Percentiles rank a stretch among this genome's conserved stretches.
These are phyloP conservation scores for Magnaporthiopsis incrustans DNA, from an alignment of 2,329 filamentous ascomycete species.

Conservation along the genomic window DNA sequence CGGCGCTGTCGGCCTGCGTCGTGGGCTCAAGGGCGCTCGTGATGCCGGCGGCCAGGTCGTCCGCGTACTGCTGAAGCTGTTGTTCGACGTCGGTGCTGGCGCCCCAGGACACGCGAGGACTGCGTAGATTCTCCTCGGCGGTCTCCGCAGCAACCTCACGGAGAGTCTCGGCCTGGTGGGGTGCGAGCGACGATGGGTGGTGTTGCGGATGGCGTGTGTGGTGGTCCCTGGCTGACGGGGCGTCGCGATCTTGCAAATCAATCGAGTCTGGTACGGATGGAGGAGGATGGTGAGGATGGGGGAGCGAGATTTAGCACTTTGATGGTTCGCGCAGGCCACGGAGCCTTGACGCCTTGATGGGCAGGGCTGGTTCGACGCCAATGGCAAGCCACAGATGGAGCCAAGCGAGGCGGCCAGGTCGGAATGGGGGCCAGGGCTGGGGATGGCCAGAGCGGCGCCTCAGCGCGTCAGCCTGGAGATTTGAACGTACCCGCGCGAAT, in stretches of 20 bases:
- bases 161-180: slow-evolving; percentile 80
- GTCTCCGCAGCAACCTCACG: slow-evolving; percentile 72
- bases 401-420: slow-evolving; percentile 11
- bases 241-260: slow-evolving; percentile 79
- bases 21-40: slow-evolving; percentile 27
- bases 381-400: slow-evolving; percentile 12
- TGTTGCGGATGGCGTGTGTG: slow-evolving; percentile 53
- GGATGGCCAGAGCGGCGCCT: not conserved
- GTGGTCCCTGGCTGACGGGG: slow-evolving; percentile 80
- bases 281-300: slow-evolving; percentile 12
- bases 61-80: slow-evolving; percentile 36
- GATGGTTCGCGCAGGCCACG: not conserved
- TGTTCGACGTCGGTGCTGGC: slow-evolving; percentile 33
- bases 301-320: slow-evolving; percentile 6
- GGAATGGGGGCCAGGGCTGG: not conserved
- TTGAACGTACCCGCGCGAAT: slow-evolving; percentile 49
- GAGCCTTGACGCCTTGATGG: not conserved
- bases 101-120: slow-evolving; percentile 42
- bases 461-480: not conserved
- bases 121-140: slow-evolving; percentile 53
- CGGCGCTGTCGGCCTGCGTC: slow-evolving; percentile 16
- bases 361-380: slow-evolving; percentile 3
- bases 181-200: slow-evolving; percentile 47
- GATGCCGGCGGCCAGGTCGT: slow-evolving; percentile 34
- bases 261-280: slow-evolving; percentile 63